phyloP scores from a whole-genome alignment of 164 flowering plant genomes.

The Aristolochia contorta region DNA sequence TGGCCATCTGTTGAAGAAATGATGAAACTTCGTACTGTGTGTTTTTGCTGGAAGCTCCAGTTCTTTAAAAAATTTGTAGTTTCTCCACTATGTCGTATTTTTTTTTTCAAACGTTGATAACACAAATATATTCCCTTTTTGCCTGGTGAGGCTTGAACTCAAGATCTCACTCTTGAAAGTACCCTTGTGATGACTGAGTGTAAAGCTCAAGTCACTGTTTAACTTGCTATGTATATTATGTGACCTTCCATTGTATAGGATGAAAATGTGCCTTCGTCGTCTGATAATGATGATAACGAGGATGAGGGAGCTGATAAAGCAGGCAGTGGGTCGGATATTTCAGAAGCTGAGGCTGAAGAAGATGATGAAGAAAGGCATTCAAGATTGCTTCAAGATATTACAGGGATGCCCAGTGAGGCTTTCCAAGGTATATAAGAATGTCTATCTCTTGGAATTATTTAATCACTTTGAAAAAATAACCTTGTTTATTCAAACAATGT shows the following conservation, averaged over 20 bases:
- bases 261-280: conserved; percentile 50
- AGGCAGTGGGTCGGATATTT: conserved; percentile 8
- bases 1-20: too few species aligned
- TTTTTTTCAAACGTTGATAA: too few species aligned
- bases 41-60: too few species aligned
- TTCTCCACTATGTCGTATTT: not conserved
- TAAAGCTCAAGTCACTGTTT: not conserved
- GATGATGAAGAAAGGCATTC: conserved; percentile 41
- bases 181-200: too few species aligned
- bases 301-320: conserved; percentile 3
- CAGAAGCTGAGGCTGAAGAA: conserved; percentile 23
- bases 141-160: too few species aligned
- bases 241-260: conserved; percentile 31
- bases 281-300: conserved; percentile 42
- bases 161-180: too few species aligned
- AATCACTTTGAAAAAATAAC: not conserved
- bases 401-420: conserved; percentile 62
- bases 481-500: not conserved
- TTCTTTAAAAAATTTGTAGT: not conserved
- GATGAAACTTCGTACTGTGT: too few species aligned
- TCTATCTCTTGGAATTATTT: not conserved
- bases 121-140: too few species aligned
- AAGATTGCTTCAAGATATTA: conserved; percentile 67
- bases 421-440: conserved; percentile 45
- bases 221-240: not conserved